A percentile compares a stretch with the other conserved stretches of the same genome.
phyloP scores from a whole-genome alignment of 2,329 filamentous ascomycete species.

The Ceratocystis smalleyi region DNA sequence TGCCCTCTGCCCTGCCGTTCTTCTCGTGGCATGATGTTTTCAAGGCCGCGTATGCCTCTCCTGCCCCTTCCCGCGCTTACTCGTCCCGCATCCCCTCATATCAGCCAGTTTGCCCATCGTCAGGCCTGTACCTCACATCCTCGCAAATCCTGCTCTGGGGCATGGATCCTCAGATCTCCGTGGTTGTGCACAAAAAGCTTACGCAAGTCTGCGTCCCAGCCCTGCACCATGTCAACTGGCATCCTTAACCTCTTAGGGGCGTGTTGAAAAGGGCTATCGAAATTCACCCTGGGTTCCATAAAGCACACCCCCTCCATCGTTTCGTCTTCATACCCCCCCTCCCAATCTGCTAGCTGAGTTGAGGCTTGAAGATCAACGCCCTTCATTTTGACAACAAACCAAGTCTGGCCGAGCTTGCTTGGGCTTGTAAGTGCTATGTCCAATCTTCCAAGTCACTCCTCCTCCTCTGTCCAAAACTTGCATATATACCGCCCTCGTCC shows the following conservation, averaged over 20 bases:
- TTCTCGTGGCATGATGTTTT: background rate
- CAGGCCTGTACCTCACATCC: background rate
- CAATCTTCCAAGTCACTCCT: background rate
- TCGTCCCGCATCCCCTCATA: background rate
- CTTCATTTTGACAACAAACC: no score
- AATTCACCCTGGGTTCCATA: no score
- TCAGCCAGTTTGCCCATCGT: no score
- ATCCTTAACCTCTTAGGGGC: background rate
- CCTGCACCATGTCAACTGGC: background rate
- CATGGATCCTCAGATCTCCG: background rate
- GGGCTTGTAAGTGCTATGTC: background rate
- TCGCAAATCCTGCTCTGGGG: background rate
- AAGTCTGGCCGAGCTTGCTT: no score
- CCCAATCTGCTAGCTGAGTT: no score
- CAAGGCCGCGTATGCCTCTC: background rate
- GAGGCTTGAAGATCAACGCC: no score
- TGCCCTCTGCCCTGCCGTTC: background rate
- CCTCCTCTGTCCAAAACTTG: background rate
- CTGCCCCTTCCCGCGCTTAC: background rate
- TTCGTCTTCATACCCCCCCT: no score
- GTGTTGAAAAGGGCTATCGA: no score
- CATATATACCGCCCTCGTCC: conserved; percentile 11
- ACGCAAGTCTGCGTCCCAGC: background rate
- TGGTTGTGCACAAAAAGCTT: background rate
- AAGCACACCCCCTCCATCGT: background rate